Conservation (phyloP, 768 basidiomycete genomes). For the Infundibulicybe gibba region DNA sequence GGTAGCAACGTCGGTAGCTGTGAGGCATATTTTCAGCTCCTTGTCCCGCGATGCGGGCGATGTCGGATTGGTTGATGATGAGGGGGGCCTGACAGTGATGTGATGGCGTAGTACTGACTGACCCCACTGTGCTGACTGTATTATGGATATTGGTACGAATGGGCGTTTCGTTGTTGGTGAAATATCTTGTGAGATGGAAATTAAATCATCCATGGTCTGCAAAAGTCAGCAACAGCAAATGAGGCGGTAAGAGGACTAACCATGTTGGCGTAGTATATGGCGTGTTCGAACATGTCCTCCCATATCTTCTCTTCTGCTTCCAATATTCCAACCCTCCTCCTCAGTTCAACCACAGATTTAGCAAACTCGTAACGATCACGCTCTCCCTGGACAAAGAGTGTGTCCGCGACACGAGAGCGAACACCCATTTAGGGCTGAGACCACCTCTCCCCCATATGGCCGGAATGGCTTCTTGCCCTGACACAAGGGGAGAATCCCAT, state of each 20-base stretch:
- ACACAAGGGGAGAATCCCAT: neutral
- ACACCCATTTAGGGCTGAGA: conserved; percentile 64
- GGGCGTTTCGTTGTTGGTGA: conserved; percentile 67
- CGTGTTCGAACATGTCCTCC: conserved; percentile 64
- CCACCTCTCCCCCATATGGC: conserved; percentile 76
- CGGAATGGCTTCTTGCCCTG: conserved; percentile 30
- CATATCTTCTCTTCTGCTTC: conserved; percentile 70
- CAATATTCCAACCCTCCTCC: conserved; percentile 50
- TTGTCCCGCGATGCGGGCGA: conserved; percentile 45
- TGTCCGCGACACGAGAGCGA: conserved; percentile 72
- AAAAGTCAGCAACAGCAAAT: neutral
- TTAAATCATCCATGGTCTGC: conserved; percentile 80
- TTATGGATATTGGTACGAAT: conserved; percentile 61
- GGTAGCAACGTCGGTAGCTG: conserved; percentile 47
- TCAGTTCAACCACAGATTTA: conserved; percentile 68
- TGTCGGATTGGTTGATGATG: conserved; percentile 23
- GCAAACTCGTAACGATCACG: conserved; percentile 80
- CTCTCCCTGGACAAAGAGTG: conserved; percentile 77
- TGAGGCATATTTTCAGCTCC: conserved; percentile 63
- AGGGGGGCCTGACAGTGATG: conserved; percentile 41
- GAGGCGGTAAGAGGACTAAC: conserved; percentile 33
- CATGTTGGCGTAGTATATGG: conserved; percentile 88
- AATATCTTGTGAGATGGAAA: conserved; percentile 67
- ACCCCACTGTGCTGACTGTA: conserved; percentile 81
- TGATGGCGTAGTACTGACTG: conserved; percentile 64